Evolutionary conservation across 768 basidiomycete species (phyloP).

Genomic region (Asterophora parasitica): DNA sequence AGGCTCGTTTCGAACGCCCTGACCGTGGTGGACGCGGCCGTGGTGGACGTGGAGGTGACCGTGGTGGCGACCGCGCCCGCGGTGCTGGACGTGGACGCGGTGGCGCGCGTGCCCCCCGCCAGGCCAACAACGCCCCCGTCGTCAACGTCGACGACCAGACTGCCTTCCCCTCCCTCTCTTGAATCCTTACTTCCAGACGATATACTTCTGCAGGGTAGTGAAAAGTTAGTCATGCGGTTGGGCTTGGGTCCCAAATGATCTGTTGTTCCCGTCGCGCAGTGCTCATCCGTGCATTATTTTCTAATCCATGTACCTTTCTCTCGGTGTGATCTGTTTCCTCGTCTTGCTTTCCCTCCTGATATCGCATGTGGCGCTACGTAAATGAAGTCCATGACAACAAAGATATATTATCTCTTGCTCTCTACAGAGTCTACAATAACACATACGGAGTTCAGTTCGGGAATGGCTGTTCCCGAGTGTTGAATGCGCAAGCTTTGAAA

Average conservation of each 20-base stretch:
- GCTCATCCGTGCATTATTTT: slow-evolving; percentile 18
- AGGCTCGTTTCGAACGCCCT: slow-evolving; percentile 83
- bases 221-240: slow-evolving; percentile 14
- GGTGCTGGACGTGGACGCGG: slow-evolving; percentile 31
- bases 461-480: no score
- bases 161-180: slow-evolving; percentile 87
- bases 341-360: slow-evolving; percentile 19
- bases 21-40: slow-evolving; percentile 59
- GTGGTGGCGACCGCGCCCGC: slow-evolving; percentile 36
- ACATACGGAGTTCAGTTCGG: no score
- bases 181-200: slow-evolving; percentile 13
- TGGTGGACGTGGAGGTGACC: slow-evolving; percentile 42
- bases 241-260: slow-evolving; percentile 11
- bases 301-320: slow-evolving; percentile 13
- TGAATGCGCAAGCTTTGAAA: no score
- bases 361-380: slow-evolving; percentile 14
- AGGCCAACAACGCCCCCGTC: slow-evolving; percentile 27
- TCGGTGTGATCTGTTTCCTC: slow-evolving; percentile 14
- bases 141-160: slow-evolving; percentile 78
- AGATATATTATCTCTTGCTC: slow-evolving; percentile 16
- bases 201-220: slow-evolving; percentile 4
- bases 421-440: no score
- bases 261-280: slow-evolving; percentile 11
- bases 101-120: slow-evolving; percentile 40
- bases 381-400: slow-evolving; percentile 25